Base-by-base conservation (phyloP, 2,329 filamentous ascomycete genomes). In the Pseudofabraea citricarpa region DNA sequence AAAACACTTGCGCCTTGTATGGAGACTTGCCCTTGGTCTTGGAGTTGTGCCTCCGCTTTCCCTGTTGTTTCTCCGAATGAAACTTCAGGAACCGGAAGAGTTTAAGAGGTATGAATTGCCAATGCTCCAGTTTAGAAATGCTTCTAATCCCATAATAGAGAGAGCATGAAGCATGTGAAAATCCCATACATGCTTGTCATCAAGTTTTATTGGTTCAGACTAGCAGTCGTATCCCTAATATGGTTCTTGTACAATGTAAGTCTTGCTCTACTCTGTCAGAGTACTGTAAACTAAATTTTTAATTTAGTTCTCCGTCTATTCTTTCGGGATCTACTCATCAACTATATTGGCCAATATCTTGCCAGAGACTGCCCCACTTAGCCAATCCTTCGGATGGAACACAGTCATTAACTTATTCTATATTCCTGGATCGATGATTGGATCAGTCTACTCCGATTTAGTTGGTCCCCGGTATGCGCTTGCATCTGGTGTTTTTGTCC, bases 321-420 rank as follows among this genome's bases (percentile, higher is more conserved):
- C 85, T 0, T 95, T 95, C 61, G 77, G 85, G 41, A 88, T 95
- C 56, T 96, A 93, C 68, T 87, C 85, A 0, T 83, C 83, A 1
- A 76, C 81, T 1, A 91, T 95, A 56, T 68, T 94, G 0, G 63
- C 69, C 29, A 81, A 79, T 46, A 75, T 88, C 21, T 80, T 84
- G 32, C 77, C 79, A 8, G 58, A 71, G 0, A 55, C 61, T 4
- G 72, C 79, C 0, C 75, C 83, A 0, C 69, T 95, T 2, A 91
- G 87, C 58, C 85, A 85, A 49, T 69, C 81, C 9, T 90, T 95
- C 48, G 90, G 89, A 31, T 95, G 89, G 89, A 90, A 88, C 60
- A 89, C 85, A 0, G 75, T 95, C 32, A 81, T 94, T 69, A 95
- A 93, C 63, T 69, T 89, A 49, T 95, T 95, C 64, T 94, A 94